Evolutionary conservation across 768 basidiomycete genomes (phyloP), one percentile per base, ranked within the genome.

Genomic region (Rhizopogon rudus): DNA sequence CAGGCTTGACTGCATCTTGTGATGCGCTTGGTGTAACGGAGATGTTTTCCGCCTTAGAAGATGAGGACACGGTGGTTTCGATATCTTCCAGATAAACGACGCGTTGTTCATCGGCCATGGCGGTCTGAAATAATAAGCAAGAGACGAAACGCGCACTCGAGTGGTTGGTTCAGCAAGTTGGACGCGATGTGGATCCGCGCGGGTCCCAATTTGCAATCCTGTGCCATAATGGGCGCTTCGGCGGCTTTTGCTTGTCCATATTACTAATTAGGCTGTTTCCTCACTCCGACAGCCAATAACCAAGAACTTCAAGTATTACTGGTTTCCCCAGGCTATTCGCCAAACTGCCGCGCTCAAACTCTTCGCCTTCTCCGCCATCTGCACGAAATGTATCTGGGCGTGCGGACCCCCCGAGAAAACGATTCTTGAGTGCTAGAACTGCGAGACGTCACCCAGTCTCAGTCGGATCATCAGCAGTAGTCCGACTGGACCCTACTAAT

Each of bases 291-390:
- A 37, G 35, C 35, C 12, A 37, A 35, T 35, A 35, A n/a, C 44
- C 44, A 45, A 13, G 44, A 33, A 33, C 17, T 33, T 10, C 17
- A 20, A 44, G 8, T 22, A 14, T 50, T 33, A 9, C 31, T 33
- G 16, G 17, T 37, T 37, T 50, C 35, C 40, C 39, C 9, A 61
- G 20, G 35, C 33, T 6, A 60, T 54, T 67, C 42, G 63, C 64
- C 82, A 88, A 81, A 65, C 85, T 89, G 88, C 79, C 86, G 78
- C 86, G 86, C 66, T 88, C 88, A 77, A 77, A 77, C 45, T 88
- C 88, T 14, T 89, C 89, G 1, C 88, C 87, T 0, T 90, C 88
- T 28, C 86, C 86, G 8, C 87, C 86, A 52, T 76, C 77, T 61
- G 74, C 80, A 61, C 81, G 72, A 66, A 78, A 77, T 72, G 69